Percentiles rank a stretch among this genome's conserved stretches.
These are phyloP conservation scores for Holtermanniella nyarrowii DNA, from an alignment of 768 basidiomycete species.

Conservation along the genomic window DNA sequence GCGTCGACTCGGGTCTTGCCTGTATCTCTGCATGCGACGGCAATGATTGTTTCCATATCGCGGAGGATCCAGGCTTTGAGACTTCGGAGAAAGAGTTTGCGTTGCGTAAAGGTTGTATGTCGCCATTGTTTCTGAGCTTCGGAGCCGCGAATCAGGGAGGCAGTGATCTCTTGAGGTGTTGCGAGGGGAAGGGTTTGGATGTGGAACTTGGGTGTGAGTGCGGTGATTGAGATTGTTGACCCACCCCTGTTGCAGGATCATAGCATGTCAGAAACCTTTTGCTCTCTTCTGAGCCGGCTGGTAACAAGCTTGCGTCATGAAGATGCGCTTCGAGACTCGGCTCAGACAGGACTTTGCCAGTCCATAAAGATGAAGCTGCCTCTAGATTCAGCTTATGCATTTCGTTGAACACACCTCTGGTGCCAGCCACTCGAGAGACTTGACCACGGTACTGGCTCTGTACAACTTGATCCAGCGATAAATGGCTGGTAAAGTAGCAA, in stretches of 20 bases:
- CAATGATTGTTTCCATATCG: conserved; percentile 75
- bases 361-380: conserved; percentile 12
- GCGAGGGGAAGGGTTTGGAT: conserved; percentile 69
- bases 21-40: conserved; percentile 82
- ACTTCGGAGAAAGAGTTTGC: conserved; percentile 73
- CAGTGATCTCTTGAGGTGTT: conserved; percentile 56
- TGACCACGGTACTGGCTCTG: conserved; percentile 62
- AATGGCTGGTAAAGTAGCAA: no score
- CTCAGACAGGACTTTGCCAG: conserved; percentile 35
- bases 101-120: conserved; percentile 61
- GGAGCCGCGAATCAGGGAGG: conserved; percentile 59
- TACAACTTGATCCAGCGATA: no score
- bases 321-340: conserved; percentile 37
- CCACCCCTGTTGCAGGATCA: conserved; percentile 70
- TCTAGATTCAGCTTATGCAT: no score
- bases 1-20: conserved; percentile 91
- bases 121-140: conserved; percentile 65
- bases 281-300: conserved; percentile 4
- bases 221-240: conserved; percentile 3
- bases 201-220: conserved; percentile 46
- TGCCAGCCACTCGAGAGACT: conserved; percentile 49
- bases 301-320: conserved; percentile 14
- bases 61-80: conserved; percentile 85
- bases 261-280: conserved; percentile 73
- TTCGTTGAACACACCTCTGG: conserved; percentile 49